Conservation (phyloP, 2,329 filamentous ascomycete genomes). For the Alternaria metachromatica region DNA sequence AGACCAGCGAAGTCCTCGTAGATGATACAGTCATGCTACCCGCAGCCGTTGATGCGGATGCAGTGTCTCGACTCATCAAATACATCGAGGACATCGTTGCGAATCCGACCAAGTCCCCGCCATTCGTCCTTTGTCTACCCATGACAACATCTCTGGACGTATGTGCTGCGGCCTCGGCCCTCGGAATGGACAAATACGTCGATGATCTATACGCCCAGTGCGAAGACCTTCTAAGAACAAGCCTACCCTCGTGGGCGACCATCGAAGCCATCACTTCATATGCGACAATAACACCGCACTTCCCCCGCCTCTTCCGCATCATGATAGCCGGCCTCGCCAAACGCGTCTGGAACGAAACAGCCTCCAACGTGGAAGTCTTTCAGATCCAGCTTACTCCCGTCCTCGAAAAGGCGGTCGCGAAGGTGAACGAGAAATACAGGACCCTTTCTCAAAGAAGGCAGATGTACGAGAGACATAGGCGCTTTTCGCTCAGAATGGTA, state of each 20-base stretch:
- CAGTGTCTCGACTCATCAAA: fast-evolving
- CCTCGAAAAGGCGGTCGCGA: fast-evolving
- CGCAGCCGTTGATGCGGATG: not conserved
- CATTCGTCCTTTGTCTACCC: fast-evolving
- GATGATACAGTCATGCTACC: fast-evolving
- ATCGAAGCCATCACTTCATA: not conserved
- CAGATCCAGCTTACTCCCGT: not conserved
- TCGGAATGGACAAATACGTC: not conserved
- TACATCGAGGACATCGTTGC: not conserved
- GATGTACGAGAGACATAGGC: no score
- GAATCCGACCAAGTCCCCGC: fast-evolving
- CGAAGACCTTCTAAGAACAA: not conserved
- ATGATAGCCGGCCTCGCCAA: fast-evolving
- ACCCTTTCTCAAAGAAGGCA: no score
- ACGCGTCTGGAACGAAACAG: not conserved
- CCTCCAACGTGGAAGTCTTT: no score
- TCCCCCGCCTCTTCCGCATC: not conserved
- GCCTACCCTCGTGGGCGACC: not conserved
- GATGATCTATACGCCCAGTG: not conserved
- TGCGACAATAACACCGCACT: not conserved
- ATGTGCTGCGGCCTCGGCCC: fast-evolving
- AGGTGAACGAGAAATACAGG: not conserved
- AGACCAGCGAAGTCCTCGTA: not conserved
- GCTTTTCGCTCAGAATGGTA: no score
- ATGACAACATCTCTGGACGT: not conserved